Conservation (phyloP, 2,329 filamentous ascomycete species). For the Alternaria arborescens region DNA sequence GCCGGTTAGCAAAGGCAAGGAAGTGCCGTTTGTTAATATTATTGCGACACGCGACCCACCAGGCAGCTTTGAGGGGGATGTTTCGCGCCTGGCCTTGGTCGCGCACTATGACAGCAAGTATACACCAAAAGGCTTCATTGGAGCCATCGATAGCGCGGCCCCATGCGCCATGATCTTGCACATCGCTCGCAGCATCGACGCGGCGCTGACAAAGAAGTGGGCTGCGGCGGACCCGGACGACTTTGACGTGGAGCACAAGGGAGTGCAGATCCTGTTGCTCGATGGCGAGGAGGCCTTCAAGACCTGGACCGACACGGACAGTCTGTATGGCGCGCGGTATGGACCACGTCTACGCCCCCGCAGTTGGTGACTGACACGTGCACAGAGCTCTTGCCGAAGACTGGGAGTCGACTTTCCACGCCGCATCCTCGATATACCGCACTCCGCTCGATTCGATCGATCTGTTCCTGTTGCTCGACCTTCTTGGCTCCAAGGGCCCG, state of each 20-base stretch:
- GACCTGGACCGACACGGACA: conserved; percentile 81
- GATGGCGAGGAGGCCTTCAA: conserved; percentile 95
- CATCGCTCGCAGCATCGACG: conserved; percentile 80
- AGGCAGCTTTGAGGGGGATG: conserved; percentile 75
- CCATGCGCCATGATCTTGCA: conserved; percentile 96
- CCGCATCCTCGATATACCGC: conserved; percentile 75
- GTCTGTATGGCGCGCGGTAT: conserved; percentile 86
- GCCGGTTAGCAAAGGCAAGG: conserved; percentile 73
- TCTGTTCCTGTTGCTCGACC: conserved; percentile 87
- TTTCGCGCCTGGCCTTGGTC: conserved; percentile 83
- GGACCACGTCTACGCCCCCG: conserved; percentile 15
- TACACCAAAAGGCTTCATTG: conserved; percentile 85
- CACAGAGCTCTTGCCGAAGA: conserved; percentile 75
- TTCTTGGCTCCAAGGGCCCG: conserved; percentile 77
- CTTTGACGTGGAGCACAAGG: conserved; percentile 71
- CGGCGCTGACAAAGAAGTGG: conserved; percentile 86
- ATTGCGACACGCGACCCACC: conserved; percentile 92
- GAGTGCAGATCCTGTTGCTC: conserved; percentile 87
- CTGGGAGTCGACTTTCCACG: conserved; percentile 79
- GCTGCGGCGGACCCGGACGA: conserved; percentile 61
- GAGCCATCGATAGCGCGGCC: conserved; percentile 90
- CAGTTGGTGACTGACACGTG: neutral
- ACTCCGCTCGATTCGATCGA: conserved; percentile 82
- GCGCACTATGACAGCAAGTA: conserved; percentile 95
- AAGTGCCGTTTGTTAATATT: conserved; percentile 86